Conservation (phyloP, 331 rosid species). For the Quercus phellos region DNA sequence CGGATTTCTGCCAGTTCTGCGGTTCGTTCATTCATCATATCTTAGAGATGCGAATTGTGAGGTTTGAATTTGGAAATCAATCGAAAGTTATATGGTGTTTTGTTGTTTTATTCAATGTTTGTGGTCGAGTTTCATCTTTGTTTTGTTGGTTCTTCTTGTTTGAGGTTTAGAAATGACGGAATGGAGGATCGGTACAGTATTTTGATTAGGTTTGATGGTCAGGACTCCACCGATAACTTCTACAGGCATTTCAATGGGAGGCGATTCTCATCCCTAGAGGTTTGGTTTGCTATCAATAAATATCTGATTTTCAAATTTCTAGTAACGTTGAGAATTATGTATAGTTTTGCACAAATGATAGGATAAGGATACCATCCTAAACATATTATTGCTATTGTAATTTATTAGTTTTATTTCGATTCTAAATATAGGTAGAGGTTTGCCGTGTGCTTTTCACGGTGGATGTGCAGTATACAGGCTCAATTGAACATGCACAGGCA, state of each 20-base stretch:
- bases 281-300: conserved; percentile 12
- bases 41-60: conserved; percentile 88
- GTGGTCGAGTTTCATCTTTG: background rate
- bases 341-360: background rate
- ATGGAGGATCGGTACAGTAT: conserved; percentile 79
- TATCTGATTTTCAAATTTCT: background rate
- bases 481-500: conserved; percentile 77
- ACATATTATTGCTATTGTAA: background rate
- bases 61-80: conserved; percentile 27
- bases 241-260: conserved; percentile 66
- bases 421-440: conserved; percentile 53
- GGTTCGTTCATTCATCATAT: conserved; percentile 80
- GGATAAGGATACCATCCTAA: background rate
- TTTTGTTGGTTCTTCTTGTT: background rate
- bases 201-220: conserved; percentile 70
- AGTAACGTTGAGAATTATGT: background rate
- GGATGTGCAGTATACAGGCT: conserved; percentile 87
- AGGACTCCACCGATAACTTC: conserved; percentile 68
- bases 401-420: background rate
- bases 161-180: conserved; percentile 53
- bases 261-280: conserved; percentile 87
- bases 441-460: conserved; percentile 71
- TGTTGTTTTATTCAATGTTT: background rate
- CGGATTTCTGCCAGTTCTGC: conserved; percentile 88
- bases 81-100: background rate